phyloP scores from a whole-genome alignment of 192 early-diverging fungal species.

The Haplosporangium gracile region DNA sequence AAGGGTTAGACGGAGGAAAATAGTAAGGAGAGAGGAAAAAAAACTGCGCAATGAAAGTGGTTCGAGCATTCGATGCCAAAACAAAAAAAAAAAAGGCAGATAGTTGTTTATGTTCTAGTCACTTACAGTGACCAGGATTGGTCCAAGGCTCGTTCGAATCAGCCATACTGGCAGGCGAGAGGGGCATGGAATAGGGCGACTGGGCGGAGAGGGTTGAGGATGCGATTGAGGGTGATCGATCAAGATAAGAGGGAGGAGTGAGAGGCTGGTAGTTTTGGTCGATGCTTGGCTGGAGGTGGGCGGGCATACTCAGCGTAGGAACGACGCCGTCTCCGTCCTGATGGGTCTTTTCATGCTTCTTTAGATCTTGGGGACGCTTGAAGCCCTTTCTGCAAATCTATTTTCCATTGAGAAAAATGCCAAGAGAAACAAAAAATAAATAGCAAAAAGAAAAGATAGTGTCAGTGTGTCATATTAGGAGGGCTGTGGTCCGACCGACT shows the following conservation, averaged over 20 bases:
- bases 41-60: conserved; percentile 7
- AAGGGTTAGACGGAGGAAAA: background rate
- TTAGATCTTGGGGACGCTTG: conserved; percentile 95
- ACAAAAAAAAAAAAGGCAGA: background rate
- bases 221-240: conserved; percentile 50
- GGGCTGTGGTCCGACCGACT: conserved; percentile 4
- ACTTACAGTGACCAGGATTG: conserved; percentile 48
- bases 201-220: conserved; percentile 42
- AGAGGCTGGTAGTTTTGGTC: conserved; percentile 42
- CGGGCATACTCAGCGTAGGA: background rate
- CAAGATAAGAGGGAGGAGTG: conserved; percentile 39
- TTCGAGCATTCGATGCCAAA: background rate
- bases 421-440: conserved; percentile 22
- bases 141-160: conserved; percentile 42
- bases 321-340: conserved; percentile 16
- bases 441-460: background rate
- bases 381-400: conserved; percentile 86
- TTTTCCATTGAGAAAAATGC: conserved; percentile 21
- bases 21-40: background rate
- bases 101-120: background rate
- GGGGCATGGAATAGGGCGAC: conserved; percentile 39
- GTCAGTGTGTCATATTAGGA: background rate
- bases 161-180: conserved; percentile 49
- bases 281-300: conserved; percentile 21
- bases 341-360: conserved; percentile 94